Evolutionary conservation across 2,329 filamentous ascomycete species (phyloP).

Genomic region (Fusarium odoratissimum): DNA sequence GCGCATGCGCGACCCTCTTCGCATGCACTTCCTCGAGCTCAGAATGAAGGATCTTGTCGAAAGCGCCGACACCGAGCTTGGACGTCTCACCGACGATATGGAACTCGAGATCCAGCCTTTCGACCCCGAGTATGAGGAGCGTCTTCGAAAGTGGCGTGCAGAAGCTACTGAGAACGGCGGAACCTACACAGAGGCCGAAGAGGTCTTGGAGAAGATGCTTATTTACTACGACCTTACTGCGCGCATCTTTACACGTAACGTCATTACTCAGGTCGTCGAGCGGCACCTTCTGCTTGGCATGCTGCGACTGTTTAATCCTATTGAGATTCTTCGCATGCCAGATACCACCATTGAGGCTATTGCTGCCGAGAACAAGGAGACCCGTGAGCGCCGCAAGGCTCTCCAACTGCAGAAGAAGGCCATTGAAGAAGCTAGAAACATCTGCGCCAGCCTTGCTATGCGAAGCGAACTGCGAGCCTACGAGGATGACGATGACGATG

Average conservation of each 20-base stretch:
- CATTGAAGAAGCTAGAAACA: constrained; percentile 62
- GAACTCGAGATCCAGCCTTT: constrained; percentile 65
- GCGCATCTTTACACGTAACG: constrained; percentile 64
- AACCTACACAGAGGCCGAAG: constrained; percentile 62
- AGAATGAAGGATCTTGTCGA: constrained; percentile 61
- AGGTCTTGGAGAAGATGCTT: constrained; percentile 66
- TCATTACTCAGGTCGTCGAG: constrained; percentile 65
- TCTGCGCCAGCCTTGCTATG: constrained; percentile 64
- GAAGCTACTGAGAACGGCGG: constrained; percentile 57
- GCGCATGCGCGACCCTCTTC: constrained; percentile 63
- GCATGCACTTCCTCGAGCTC: constrained; percentile 60
- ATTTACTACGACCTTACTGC: constrained; percentile 66
- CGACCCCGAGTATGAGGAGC: constrained; percentile 65
- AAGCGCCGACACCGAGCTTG: constrained; percentile 59
- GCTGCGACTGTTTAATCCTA: constrained; percentile 63
- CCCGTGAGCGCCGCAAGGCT: constrained; percentile 59
- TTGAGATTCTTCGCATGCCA: constrained; percentile 62
- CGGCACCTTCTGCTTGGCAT: constrained; percentile 63
- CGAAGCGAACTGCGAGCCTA: constrained; percentile 60
- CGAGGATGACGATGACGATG: constrained; percentile 52
- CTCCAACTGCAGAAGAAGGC: constrained; percentile 62
- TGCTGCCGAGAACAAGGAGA: constrained; percentile 65
- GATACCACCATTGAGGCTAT: constrained; percentile 61
- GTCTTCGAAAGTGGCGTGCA: constrained; percentile 60
- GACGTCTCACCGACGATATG: constrained; percentile 61